Evolutionary conservation across 1,284 basidiomycete genomes (phyloP).

Genomic region (Uromyces viciae-fabae): DNA sequence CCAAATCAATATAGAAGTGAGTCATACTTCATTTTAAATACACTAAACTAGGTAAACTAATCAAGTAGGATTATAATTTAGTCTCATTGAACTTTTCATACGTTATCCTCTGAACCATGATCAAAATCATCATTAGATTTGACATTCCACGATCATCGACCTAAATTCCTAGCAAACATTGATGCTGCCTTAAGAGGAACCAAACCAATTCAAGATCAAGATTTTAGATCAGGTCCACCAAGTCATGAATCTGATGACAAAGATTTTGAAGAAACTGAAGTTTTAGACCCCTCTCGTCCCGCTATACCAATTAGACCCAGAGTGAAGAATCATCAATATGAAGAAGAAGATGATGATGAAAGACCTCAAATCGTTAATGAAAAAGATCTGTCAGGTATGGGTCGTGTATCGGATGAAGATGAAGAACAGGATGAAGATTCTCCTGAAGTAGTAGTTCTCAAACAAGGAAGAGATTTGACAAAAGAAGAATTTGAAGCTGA

Average conservation of each 20-base stretch:
- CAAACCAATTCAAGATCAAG: neutral
- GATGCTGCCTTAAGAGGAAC: slow-evolving; percentile 34
- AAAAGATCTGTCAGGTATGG: slow-evolving; percentile 9
- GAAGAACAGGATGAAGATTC: slow-evolving; percentile 36
- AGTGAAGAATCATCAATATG: slow-evolving; percentile 19
- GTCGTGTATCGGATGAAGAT: slow-evolving; percentile 34
- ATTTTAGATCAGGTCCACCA: neutral
- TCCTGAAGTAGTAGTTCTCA: slow-evolving; percentile 31
- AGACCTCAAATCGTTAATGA: slow-evolving; percentile 34
- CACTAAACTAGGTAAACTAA: neutral
- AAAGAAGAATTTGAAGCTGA: slow-evolving; percentile 41
- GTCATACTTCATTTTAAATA: no score
- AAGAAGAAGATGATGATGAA: neutral
- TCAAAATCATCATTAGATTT: slow-evolving; percentile 33
- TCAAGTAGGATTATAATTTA: neutral
- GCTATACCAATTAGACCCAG: slow-evolving; percentile 34
- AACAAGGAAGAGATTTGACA: slow-evolving; percentile 38
- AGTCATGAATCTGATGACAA: neutral
- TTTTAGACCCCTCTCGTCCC: slow-evolving; percentile 42
- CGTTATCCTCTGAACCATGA: no score
- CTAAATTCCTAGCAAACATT: slow-evolving; percentile 40
- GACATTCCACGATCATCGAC: slow-evolving; percentile 38
- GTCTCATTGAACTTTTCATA: slow-evolving; percentile 21
- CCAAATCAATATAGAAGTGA: slow-evolving; percentile 40
- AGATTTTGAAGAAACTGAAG: slow-evolving; percentile 26